Evolutionary conservation across 2,329 filamentous ascomycete species (phyloP).

Genomic region (Sphaerulina musiva): DNA sequence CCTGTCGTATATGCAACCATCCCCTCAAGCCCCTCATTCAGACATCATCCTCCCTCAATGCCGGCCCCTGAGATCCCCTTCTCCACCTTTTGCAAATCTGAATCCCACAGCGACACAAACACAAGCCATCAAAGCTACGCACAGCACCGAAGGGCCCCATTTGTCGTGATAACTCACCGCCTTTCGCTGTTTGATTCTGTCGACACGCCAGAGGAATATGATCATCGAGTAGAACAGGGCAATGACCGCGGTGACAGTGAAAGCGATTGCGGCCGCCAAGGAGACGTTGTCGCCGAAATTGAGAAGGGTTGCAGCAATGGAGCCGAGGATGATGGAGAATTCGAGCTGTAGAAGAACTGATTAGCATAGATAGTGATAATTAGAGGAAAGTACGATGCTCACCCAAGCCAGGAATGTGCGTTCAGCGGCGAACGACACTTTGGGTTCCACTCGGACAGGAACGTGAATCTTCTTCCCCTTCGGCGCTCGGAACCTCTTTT

Average conservation of each 20-base stretch:
- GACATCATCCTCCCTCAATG: background rate
- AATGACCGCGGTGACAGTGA: conserved; percentile 72
- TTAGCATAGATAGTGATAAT: background rate
- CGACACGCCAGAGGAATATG: conserved; percentile 82
- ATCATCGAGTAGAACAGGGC: conserved; percentile 76
- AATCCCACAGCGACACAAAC: conserved; percentile 75
- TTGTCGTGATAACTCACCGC: conserved; percentile 90
- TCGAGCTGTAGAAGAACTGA: conserved; percentile 58
- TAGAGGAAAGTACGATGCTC: conserved; percentile 33
- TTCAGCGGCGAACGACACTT: conserved; percentile 95
- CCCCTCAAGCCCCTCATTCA: background rate
- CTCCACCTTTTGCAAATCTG: conserved; percentile 55
- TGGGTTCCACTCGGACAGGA: conserved; percentile 89
- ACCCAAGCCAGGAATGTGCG: conserved; percentile 93
- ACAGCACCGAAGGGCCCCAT: conserved; percentile 74
- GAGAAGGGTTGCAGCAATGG: conserved; percentile 74
- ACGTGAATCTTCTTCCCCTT: conserved; percentile 88
- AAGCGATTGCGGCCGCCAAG: conserved; percentile 58
- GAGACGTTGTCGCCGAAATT: conserved; percentile 66
- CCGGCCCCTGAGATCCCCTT: conserved; percentile 37
- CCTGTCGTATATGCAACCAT: background rate
- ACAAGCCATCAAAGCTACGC: conserved; percentile 62
- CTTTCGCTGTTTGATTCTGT: conserved; percentile 72
- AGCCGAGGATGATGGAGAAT: conserved; percentile 89
- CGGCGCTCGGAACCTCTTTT: conserved; percentile 60